Evolutionary conservation across 352 stramenopile species (phyloP), one percentile per base, ranked within the genome.

Genomic region (Heterotrichella gracilis): DNA sequence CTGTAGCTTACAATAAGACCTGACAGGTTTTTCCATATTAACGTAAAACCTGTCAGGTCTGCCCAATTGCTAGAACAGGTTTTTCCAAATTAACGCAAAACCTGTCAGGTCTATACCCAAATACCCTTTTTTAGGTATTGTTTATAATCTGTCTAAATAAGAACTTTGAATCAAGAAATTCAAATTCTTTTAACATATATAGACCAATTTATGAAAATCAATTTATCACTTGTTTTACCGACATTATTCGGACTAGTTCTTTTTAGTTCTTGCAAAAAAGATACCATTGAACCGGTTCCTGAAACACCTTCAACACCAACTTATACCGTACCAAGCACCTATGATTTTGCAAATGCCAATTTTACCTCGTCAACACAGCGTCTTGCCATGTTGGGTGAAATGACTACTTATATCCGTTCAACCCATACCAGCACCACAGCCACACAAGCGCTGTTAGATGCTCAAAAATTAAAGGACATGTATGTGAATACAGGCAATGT

Each of bases 321-420:
- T 9, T 53, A 53, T 53, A 53, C 32, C 9, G 32, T 53, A n/a
- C 32, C 32, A 53, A 53, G 9, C n/a, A n/a, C 32, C 32, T 53
- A 53, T 53, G n/a, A 53, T 53, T 53, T 53, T 53, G 32, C 32
- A n/a, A 53, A 53, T n/a, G 32, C 32, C 32, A n/a, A 53, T n/a
- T 17, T 53, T 53, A 17, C 32, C 9, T 9, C 32, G 9, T 53
- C 32, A 53, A 53, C 32, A 53, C 9, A 53, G n/a, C 32, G n/a
- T 17, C 9, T 53, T 53, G 32, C 9, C 9, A 53, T 53, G 32
- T n/a, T 53, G 32, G 32, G 32, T 53, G 32, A 53, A 53, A 53
- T 53, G n/a, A 53, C 32, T n/a, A 53, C 9, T n/a, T 53, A 53
- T 53, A 17, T 53, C 9, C 9, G 32, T 9, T 53, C 32, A 17